A percentile compares a stretch with the other conserved stretches of the same genome.
Evolutionary conservation across 2,329 filamentous ascomycete species (phyloP).

Genomic region (Aspergillus felis): DNA sequence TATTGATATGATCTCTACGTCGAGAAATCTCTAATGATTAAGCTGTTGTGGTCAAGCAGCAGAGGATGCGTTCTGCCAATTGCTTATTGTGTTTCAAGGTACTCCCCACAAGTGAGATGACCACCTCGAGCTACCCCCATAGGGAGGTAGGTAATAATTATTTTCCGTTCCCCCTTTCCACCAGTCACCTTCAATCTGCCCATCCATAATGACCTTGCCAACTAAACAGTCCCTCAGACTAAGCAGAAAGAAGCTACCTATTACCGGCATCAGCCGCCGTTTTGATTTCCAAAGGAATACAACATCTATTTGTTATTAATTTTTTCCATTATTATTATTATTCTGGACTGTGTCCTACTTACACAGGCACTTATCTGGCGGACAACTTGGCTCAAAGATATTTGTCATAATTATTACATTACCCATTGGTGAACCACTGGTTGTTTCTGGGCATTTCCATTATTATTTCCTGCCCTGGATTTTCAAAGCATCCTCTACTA

Average conservation of each 20-base stretch:
- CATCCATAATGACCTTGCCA: not conserved
- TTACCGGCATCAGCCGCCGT: conserved; percentile 25
- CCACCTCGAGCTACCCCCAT: not conserved
- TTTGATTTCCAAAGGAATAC: not conserved
- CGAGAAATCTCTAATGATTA: not conserved
- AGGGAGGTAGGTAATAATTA: not conserved
- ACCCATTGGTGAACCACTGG: not conserved
- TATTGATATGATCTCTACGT: no score
- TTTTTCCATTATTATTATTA: not conserved
- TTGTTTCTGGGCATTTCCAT: not conserved
- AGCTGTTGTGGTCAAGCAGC: not conserved
- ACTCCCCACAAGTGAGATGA: not conserved
- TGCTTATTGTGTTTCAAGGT: not conserved
- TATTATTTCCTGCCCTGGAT: not conserved
- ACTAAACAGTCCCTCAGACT: conserved; percentile 2
- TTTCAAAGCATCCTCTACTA: conserved; percentile 8
- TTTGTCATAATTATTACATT: conserved; percentile 3
- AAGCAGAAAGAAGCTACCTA: conserved; percentile 3
- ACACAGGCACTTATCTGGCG: not conserved
- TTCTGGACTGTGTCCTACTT: not conserved
- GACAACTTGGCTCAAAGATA: not conserved
- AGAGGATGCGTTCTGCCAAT: no score
- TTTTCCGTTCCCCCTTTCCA: conserved; percentile 10
- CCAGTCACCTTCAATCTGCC: conserved; percentile 3
- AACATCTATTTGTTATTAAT: not conserved